A percentile compares a stretch with the other conserved stretches of the same genome.
phyloP scores from a whole-genome alignment of 2,329 filamentous ascomycete genomes.

The Pseudogymnoascus verrucosus region DNA sequence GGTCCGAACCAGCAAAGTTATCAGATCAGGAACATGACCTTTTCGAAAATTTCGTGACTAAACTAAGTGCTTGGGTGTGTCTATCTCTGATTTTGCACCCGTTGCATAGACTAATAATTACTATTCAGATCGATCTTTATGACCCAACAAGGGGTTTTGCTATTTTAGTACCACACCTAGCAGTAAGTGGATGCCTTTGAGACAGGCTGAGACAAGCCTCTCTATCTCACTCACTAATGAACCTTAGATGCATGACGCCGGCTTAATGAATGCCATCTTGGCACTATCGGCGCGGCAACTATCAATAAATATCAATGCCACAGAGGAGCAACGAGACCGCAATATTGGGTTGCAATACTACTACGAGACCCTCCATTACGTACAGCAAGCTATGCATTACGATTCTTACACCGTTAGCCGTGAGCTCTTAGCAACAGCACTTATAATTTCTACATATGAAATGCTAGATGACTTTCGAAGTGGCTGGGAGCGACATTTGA shows the following conservation, averaged over 20 bases:
- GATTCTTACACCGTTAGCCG: conserved; percentile 48
- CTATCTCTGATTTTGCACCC: background rate
- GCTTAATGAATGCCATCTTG: conserved; percentile 49
- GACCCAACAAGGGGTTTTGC: conserved; percentile 29
- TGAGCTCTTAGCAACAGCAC: conserved; percentile 50
- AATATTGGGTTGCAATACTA: conserved; percentile 46
- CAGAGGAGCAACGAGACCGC: conserved; percentile 24
- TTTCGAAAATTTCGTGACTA: conserved; percentile 21
- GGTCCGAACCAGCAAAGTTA: conserved; percentile 16
- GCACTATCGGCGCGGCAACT: conserved; percentile 47
- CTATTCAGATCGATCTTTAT: conserved; percentile 27
- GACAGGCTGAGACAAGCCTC: background rate
- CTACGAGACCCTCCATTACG: conserved; percentile 53
- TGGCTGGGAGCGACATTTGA: conserved; percentile 54
- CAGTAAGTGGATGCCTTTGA: conserved; percentile 15
- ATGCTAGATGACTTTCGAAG: conserved; percentile 52
- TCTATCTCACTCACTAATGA: conserved; percentile 9
- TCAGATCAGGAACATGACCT: conserved; percentile 19
- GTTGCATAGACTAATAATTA: background rate
- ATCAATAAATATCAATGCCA: conserved; percentile 30
- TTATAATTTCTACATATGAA: conserved; percentile 56
- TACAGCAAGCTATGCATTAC: conserved; percentile 51
- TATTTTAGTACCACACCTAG: conserved; percentile 28
- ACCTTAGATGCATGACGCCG: conserved; percentile 43
- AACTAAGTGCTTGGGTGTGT: conserved; percentile 21